These are phyloP conservation scores for Peniophora sp. DNA, from an alignment of 1,284 basidiomycete genomes.

Conservation along the genomic window DNA sequence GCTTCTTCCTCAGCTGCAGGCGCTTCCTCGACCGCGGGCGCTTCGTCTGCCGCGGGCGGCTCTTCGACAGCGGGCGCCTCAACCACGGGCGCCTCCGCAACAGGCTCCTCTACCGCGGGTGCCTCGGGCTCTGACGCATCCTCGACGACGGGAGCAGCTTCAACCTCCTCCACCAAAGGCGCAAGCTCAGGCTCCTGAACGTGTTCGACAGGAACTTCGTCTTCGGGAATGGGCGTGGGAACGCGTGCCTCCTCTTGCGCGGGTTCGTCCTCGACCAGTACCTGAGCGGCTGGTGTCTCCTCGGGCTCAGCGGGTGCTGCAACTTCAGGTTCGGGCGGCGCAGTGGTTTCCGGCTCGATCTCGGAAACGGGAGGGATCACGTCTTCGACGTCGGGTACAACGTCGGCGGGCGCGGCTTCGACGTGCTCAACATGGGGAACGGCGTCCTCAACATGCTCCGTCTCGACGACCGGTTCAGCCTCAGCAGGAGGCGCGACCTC, in stretches of 20 bases:
- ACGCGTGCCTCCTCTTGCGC: background rate
- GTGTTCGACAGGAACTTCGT: background rate
- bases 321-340: background rate
- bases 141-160: too few relatives aligned
- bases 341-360: background rate
- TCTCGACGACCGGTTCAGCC: background rate
- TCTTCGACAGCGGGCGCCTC: constrained; percentile 1
- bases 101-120: background rate
- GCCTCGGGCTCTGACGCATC: too few relatives aligned
- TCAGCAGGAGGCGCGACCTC: too few relatives aligned
- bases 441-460: background rate
- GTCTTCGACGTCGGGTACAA: background rate
- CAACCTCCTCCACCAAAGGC: background rate
- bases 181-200: background rate
- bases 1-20: background rate
- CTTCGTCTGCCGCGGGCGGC: background rate
- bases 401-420: background rate
- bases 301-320: too few relatives aligned
- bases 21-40: background rate
- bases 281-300: too few relatives aligned
- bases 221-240: background rate
- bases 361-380: too few relatives aligned
- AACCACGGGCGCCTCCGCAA: background rate
- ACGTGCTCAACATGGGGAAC: background rate
- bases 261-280: too few relatives aligned